These are phyloP conservation scores for Panicum hallii DNA, from an alignment of 202 grass and related monocot species.

Conservation along the genomic window DNA sequence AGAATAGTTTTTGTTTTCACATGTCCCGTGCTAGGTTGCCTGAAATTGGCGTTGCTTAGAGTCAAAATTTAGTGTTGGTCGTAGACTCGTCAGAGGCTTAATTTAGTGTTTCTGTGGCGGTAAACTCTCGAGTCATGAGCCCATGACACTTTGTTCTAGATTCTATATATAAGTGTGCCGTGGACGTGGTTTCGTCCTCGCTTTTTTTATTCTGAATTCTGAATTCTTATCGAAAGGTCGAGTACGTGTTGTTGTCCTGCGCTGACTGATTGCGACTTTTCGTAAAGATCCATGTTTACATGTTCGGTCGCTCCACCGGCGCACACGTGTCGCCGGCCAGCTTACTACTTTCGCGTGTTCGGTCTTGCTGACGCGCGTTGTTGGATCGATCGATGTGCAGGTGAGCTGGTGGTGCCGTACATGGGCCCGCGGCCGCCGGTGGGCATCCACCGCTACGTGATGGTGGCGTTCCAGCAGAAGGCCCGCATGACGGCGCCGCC, in stretches of 20 bases:
- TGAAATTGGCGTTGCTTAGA: no score
- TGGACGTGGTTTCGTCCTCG: not conserved
- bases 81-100: not conserved
- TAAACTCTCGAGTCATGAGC: no score
- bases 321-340: not conserved
- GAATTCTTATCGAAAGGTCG: not conserved
- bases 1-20: no score
- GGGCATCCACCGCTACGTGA: slow-evolving; percentile 83
- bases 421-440: slow-evolving; percentile 61
- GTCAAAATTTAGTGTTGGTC: not conserved
- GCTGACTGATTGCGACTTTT: not conserved
- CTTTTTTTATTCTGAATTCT: not conserved
- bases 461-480: slow-evolving; percentile 73
- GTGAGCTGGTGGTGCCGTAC: slow-evolving; percentile 69
- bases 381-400: slow-evolving; percentile 33
- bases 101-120: not conserved
- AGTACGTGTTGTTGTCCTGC: not conserved
- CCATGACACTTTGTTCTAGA: not conserved
- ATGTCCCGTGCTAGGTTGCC: not conserved
- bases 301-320: not conserved
- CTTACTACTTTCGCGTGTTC: not conserved
- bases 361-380: not conserved
- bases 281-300: slow-evolving; percentile 11
- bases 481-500: slow-evolving; percentile 27
- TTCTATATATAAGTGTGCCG: not conserved